These are phyloP conservation scores for Skeletonema marinoi DNA, from an alignment of 108 stramenopile species.

Conservation along the genomic window DNA sequence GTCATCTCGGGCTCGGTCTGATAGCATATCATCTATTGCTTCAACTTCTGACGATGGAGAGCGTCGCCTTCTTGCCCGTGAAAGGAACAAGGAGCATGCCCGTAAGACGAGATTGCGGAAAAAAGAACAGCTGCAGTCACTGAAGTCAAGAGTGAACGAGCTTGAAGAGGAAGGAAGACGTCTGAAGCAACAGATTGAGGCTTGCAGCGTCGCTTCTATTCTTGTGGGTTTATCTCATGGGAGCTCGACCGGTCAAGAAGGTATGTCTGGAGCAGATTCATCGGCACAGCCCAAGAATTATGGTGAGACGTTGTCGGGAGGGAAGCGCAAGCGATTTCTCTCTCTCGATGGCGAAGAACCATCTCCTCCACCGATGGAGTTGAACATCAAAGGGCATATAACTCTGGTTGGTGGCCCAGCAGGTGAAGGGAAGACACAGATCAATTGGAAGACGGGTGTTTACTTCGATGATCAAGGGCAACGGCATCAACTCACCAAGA, in stretches of 20 bases:
- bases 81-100: conserved; percentile 93
- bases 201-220: conserved; percentile 86
- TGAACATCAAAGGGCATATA: conserved; percentile 65
- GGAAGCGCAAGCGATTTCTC: conserved; percentile 74
- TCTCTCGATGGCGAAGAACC: conserved; percentile 47
- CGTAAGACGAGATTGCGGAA: conserved; percentile 87
- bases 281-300: conserved; percentile 10
- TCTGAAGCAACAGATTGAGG: conserved; percentile 79
- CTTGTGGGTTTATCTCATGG: conserved; percentile 67
- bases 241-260: conserved; percentile 12
- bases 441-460: conserved; percentile 87
- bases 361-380: conserved; percentile 51
- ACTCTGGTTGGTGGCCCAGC: conserved; percentile 59
- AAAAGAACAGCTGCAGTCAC: conserved; percentile 83
- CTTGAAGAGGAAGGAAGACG: conserved; percentile 70
- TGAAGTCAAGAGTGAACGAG: conserved; percentile 71
- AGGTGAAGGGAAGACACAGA: conserved; percentile 56
- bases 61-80: conserved; percentile 69
- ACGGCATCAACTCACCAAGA: conserved; percentile 53
- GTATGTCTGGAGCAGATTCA: background rate
- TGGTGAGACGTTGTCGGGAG: conserved; percentile 35
- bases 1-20: background rate
- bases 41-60: conserved; percentile 40
- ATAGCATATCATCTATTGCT: background rate
- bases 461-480: conserved; percentile 66